phyloP scores from a whole-genome alignment of 2,329 filamentous ascomycete genomes.

The Pseudohalonectria lignicola region DNA sequence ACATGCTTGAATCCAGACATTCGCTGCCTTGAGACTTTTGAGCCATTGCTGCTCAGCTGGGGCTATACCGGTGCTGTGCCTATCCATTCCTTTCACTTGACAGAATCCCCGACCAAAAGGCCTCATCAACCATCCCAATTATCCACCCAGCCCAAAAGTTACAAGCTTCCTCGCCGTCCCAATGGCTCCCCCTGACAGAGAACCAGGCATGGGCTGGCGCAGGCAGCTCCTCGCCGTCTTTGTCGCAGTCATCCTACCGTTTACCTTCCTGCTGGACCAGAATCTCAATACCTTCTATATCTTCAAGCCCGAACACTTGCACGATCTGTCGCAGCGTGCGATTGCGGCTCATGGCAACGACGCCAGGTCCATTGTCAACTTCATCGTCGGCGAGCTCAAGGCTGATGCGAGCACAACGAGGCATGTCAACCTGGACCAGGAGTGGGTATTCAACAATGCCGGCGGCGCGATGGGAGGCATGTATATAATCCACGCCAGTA shows the following conservation, averaged over 20 bases:
- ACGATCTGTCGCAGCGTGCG: conserved; percentile 55
- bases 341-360: conserved; percentile 64
- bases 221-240: conserved; percentile 42
- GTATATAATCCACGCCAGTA: conserved; percentile 81
- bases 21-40: too few species aligned
- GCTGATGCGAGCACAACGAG: conserved; percentile 34
- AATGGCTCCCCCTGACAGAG: conserved; percentile 20
- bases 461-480: conserved; percentile 87
- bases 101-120: too few species aligned
- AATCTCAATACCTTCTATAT: conserved; percentile 61
- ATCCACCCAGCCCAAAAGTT: not conserved
- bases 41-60: too few species aligned
- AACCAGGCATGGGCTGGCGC: too few species aligned
- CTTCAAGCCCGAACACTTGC: conserved; percentile 58
- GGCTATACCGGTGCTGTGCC: too few species aligned
- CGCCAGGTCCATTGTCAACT: conserved; percentile 55
- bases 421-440: conserved; percentile 60
- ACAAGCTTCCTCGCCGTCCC: conserved; percentile 4
- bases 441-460: conserved; percentile 90
- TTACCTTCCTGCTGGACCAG: conserved; percentile 45
- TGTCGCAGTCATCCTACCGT: conserved; percentile 40
- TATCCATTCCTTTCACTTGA: too few species aligned
- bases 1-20: too few species aligned
- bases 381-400: conserved; percentile 59
- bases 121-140: too few species aligned